Base-by-base conservation (phyloP, 768 basidiomycete genomes). In the Scleroderma citrinum region DNA sequence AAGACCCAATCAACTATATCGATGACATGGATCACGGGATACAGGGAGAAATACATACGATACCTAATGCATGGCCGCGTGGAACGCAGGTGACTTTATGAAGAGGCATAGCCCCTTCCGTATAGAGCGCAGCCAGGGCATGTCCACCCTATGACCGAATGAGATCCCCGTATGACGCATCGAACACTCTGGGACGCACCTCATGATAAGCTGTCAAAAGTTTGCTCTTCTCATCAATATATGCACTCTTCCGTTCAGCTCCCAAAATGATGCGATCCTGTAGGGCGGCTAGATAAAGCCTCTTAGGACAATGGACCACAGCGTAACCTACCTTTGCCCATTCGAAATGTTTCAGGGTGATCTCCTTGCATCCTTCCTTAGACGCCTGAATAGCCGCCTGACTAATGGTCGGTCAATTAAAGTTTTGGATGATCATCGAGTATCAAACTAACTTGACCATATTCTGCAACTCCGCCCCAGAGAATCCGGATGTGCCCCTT, bases 41-140 rank as follows among this genome's bases (percentile, higher is more conserved):
- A 29, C 21, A 34, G 35, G 31, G 39, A 46, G 29, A 21, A 37
- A 10, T 29, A 78, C 84, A 56, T 71, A 92, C 89, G 56, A 87
- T 71, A 49, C 94, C 93, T 39, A 98, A 76, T 19, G 93, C 87
- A 62, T 95, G 88, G 23, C 96, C 96, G 58, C 96, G 87, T 35
- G 95, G 95, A 46, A 99, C 81, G 64, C 95, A 96, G 21, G 95
- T 98, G 30, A 98, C 95, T 72, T 96, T 96, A 69, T 98, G 94
- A 54, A 99, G 70, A 36, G 96, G 96, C 81, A 93, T 92, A 37
- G 94, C 92, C 44, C 94, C 95, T 53, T 89, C 80, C 1, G 96
- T 98, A 65, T 92, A 92, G 42, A 98, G 72, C 6, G 95, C 93
- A 21, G 93, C 84, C n/a, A 97, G 76, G 24, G 94, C 92, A 65